phyloP scores from a whole-genome alignment of 257 asterid genomes.

The Lycium ferocissimum region DNA sequence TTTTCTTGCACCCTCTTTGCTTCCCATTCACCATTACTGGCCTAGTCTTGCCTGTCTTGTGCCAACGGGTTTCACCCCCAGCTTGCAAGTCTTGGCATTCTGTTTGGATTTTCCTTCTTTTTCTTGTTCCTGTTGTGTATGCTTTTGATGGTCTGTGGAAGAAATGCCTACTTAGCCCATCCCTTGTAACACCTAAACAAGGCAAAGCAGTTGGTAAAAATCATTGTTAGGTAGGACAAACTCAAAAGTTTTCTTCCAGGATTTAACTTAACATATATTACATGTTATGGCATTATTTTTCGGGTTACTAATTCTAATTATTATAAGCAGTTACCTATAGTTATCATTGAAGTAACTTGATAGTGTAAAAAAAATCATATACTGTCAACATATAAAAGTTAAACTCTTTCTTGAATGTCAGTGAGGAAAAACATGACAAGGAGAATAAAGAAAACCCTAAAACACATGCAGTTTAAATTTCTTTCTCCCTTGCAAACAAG shows the following conservation, averaged over 20 bases:
- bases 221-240: slow-evolving; percentile 70
- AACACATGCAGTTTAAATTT: slow-evolving; percentile 21
- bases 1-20: slow-evolving; percentile 97
- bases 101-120: slow-evolving; percentile 89
- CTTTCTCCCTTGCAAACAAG: slow-evolving; percentile 36
- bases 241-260: not conserved
- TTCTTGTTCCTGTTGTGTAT: slow-evolving; percentile 97
- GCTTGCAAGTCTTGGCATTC: slow-evolving; percentile 71
- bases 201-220: not conserved
- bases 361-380: not conserved
- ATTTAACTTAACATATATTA: not conserved
- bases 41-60: slow-evolving; percentile 96
- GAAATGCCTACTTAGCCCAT: slow-evolving; percentile 91
- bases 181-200: slow-evolving; percentile 80
- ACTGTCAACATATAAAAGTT: not conserved
- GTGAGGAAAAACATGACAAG: slow-evolving; percentile 8
- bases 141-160: slow-evolving; percentile 99
- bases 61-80: slow-evolving; percentile 99
- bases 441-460: slow-evolving; percentile 52
- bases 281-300: not conserved
- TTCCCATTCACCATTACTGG: slow-evolving; percentile 90
- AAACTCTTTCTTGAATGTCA: slow-evolving; percentile 26
- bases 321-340: not conserved
- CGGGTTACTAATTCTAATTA: not conserved
- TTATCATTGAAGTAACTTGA: not conserved